Conservation (phyloP, 2,329 filamentous ascomycete genomes). For the Aspergillus versicolor region DNA sequence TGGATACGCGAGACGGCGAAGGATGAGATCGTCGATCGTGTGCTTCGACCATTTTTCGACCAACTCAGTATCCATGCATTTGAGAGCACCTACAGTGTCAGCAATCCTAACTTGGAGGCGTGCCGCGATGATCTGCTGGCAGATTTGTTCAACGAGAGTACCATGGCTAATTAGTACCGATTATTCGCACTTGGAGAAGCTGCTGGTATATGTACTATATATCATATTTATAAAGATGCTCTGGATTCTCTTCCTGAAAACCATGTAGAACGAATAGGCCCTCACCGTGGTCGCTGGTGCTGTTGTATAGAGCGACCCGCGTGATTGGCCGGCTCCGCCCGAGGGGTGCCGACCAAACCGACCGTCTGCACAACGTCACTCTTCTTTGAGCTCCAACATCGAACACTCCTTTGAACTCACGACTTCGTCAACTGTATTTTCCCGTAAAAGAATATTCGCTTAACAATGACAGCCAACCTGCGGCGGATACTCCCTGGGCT, state of each 20-base stretch:
- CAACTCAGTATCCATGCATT: constrained; percentile 92
- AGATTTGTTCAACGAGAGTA: constrained; percentile 79
- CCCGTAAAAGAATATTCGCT: not conserved
- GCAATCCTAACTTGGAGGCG: constrained; percentile 61
- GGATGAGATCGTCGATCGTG: constrained; percentile 68
- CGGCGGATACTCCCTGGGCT: constrained; percentile 21
- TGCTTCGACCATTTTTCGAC: constrained; percentile 84
- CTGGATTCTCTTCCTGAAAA: not conserved
- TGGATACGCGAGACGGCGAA: constrained; percentile 55
- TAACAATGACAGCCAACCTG: constrained; percentile 14
- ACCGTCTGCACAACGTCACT: constrained; percentile 17
- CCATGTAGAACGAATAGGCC: not conserved
- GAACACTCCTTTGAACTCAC: not conserved
- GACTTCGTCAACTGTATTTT: constrained; percentile 2
- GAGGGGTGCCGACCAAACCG: constrained; percentile 2
- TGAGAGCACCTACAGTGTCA: constrained; percentile 89
- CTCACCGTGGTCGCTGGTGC: not conserved
- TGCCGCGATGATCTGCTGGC: constrained; percentile 65
- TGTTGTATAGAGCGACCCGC: constrained; percentile 13
- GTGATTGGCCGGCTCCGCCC: constrained; percentile 20
- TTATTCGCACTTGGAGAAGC: too few species aligned
- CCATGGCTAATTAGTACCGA: constrained; percentile 37
- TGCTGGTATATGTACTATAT: not conserved
- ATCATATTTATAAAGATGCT: not conserved
- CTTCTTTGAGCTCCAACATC: constrained; percentile 11